Conservation (phyloP, 257 asterid species). For the Henckelia pumila region DNA sequence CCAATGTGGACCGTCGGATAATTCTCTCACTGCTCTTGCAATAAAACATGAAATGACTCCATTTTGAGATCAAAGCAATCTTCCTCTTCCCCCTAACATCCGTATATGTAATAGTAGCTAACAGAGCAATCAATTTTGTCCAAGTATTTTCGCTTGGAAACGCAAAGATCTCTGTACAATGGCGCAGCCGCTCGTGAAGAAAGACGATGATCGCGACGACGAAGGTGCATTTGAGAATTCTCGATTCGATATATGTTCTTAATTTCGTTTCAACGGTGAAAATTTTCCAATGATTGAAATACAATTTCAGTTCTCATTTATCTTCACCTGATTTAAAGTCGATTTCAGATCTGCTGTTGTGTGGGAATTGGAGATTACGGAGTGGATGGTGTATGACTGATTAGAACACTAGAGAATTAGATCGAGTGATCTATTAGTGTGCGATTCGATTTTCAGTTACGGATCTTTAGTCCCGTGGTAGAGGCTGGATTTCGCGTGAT, state of each 20-base stretch:
- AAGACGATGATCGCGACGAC: slow-evolving; percentile 72
- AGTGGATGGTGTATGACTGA: slow-evolving; percentile 13
- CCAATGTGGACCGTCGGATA: not conserved
- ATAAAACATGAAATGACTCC: too few species aligned
- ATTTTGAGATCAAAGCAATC: too few species aligned
- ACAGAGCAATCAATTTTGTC: slow-evolving; percentile 7
- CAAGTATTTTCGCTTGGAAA: slow-evolving; percentile 22
- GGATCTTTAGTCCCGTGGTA: not conserved
- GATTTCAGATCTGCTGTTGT: slow-evolving; percentile 42
- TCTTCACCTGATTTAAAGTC: slow-evolving; percentile 14
- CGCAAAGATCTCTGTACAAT: slow-evolving; percentile 51
- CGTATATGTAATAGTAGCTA: not conserved
- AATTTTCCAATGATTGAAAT: slow-evolving; percentile 9
- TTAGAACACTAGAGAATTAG: slow-evolving; percentile 12
- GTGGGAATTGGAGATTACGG: slow-evolving; percentile 7
- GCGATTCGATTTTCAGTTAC: slow-evolving; percentile 19
- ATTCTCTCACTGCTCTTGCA: not conserved
- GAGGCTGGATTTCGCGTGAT: slow-evolving; percentile 15
- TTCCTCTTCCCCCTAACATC: too few species aligned
- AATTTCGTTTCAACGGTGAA: slow-evolving; percentile 9
- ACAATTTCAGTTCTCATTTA: slow-evolving; percentile 15
- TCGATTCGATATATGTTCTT: not conserved
- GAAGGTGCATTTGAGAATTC: slow-evolving; percentile 46
- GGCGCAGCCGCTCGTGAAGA: slow-evolving; percentile 69
- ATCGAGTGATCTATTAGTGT: slow-evolving; percentile 22